Base-by-base conservation (phyloP, 345 rosid species). In the Draba incana region DNA sequence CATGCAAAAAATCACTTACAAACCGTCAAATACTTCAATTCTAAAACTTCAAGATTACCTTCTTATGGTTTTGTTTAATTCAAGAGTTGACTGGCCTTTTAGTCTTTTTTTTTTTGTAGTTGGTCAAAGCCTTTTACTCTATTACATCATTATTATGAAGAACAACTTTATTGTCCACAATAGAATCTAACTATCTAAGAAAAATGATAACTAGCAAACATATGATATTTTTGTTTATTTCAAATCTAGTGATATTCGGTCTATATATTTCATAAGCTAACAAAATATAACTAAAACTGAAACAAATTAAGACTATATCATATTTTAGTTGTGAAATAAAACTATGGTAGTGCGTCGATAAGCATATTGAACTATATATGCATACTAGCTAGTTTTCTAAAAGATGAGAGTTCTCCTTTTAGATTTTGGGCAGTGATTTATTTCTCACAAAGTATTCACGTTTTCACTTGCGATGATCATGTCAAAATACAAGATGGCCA, bases 201-300 rank as follows among this genome's bases (percentile, higher is more conserved):
- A 52, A 56, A 56, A 70, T 70, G 31, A 71, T 71, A 56, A 45
- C 69, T 45, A 71, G 47, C 62, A 62, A 31, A 31, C 35, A 28
- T 28, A 16, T 25, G 12, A 8, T 14, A 60, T 13, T 13, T 44
- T 1, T 6, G 37, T 33, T 31, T 31, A 33, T 33, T 33, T 16
- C 24, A 48, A 41, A 64, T n/a, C 2, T 38, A 37, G 0, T 46
- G 8, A 28, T 45, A 63, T 23, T 65, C 10, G 4, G 11, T 51
- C 20, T 24, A 25, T 45, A 33, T 9, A 44, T 44, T 23, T 57
- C 35, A 35, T 13, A 20, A 33, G 44, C 8, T 12, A 23, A 58
- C 27, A 37, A 12, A 50, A 12, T 25, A n/a, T 16, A 69, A 59
- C 15, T 3, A 16, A 59, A 12, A 11, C 23, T 2, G 6, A 6